Conservation (phyloP, 1,284 basidiomycete genomes). For the Inonotus obliquus region DNA sequence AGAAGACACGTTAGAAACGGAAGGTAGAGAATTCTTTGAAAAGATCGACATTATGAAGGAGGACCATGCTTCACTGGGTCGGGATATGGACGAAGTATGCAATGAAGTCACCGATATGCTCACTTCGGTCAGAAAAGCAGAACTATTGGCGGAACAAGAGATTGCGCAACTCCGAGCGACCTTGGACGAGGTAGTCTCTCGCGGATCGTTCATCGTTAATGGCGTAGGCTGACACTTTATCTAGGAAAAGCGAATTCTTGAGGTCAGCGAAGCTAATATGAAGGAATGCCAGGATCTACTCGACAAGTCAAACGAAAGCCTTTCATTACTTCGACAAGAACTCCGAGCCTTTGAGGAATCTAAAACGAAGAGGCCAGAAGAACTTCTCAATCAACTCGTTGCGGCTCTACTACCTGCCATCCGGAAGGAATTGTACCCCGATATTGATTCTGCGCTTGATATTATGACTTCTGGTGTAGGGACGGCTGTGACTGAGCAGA, state of each 20-base stretch:
- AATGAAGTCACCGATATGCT: background rate
- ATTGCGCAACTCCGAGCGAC: background rate
- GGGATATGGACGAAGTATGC: background rate
- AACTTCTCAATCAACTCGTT: background rate
- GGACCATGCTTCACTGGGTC: background rate
- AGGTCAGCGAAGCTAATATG: background rate
- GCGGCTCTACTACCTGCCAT: background rate
- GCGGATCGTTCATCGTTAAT: background rate
- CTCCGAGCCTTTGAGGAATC: background rate
- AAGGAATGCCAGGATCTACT: background rate
- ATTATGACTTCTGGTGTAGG: background rate
- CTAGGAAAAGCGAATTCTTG: background rate
- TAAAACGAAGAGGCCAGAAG: background rate
- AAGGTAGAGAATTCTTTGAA: background rate
- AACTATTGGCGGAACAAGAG: background rate
- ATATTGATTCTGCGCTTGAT: background rate
- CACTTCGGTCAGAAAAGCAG: background rate
- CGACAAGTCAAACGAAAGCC: background rate
- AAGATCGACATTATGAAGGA: background rate
- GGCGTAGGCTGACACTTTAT: background rate
- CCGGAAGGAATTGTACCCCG: background rate
- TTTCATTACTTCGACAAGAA: background rate
- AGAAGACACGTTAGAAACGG: background rate
- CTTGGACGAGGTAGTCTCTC: background rate
- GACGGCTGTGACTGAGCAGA: background rate